Conservation (phyloP, 441 rosid species). For the Omphalea diandra region DNA sequence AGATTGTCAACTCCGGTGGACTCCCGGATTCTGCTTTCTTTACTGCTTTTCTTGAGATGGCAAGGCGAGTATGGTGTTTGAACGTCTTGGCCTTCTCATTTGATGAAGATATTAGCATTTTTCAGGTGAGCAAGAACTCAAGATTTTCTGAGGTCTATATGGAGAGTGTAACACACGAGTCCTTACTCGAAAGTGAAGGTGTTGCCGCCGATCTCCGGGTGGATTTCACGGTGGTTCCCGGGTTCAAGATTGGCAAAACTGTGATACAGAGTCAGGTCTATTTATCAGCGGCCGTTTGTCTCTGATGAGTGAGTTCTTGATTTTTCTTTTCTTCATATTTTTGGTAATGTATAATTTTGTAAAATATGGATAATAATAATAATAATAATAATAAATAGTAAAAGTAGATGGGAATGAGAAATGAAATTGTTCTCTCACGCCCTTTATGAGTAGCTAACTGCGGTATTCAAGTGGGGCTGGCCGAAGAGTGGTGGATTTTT, state of each 20-base stretch:
- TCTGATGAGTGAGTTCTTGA: constrained; percentile 37
- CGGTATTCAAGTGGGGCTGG: constrained; percentile 8
- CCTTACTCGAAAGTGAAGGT: constrained; percentile 18
- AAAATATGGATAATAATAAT: constrained; percentile 11
- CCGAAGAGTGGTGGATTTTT: no score
- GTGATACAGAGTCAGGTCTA: constrained; percentile 76
- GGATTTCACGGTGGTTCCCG: constrained; percentile 80
- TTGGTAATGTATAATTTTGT: constrained; percentile 12
- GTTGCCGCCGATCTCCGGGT: constrained; percentile 54
- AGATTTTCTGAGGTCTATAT: constrained; percentile 85
- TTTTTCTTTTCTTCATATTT: neutral
- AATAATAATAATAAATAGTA: neutral
- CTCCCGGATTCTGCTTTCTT: constrained; percentile 70
- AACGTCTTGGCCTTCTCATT: constrained; percentile 81
- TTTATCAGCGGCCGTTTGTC: constrained; percentile 49
- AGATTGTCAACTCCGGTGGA: constrained; percentile 50
- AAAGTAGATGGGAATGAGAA: neutral
- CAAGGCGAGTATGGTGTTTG: constrained; percentile 75
- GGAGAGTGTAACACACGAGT: constrained; percentile 68
- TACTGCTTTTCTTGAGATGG: constrained; percentile 66
- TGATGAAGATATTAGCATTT: constrained; percentile 55
- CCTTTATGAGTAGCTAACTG: constrained; percentile 10
- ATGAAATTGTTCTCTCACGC: neutral
- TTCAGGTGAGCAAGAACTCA: constrained; percentile 54
- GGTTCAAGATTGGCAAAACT: constrained; percentile 73